A percentile compares a stretch with the other conserved stretches of the same genome.
Conservation (phyloP, 139 green algal genomes). For the Haematococcus lacustris region DNA sequence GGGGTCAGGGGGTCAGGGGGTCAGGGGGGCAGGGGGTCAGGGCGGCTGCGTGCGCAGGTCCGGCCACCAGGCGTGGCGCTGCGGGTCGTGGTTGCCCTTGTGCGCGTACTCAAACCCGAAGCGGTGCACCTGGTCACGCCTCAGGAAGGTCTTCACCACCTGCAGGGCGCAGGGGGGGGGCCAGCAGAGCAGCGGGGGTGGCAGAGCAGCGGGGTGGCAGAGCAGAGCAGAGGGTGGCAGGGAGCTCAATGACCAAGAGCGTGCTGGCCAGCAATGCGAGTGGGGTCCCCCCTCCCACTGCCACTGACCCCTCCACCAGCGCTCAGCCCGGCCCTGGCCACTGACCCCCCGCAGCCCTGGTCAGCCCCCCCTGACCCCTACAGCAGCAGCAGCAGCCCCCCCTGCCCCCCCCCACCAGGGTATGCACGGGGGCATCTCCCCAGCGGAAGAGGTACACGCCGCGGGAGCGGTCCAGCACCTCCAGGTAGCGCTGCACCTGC, state of each 20-base stretch:
- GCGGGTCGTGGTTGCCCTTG: conserved; percentile 3
- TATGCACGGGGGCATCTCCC: conserved; percentile 8
- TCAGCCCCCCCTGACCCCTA: neutral
- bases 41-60: neutral
- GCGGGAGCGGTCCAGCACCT: neutral
- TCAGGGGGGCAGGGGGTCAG: no score
- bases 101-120: conserved; percentile 10
- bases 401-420: neutral
- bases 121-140: neutral
- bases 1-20: no score
- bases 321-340: neutral
- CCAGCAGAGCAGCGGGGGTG: no score
- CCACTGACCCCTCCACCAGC: neutral
- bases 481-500: conserved; percentile 9
- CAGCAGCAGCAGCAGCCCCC: neutral
- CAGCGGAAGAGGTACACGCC: conserved; percentile 8
- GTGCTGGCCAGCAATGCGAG: neutral
- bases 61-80: neutral
- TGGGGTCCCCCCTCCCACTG: neutral
- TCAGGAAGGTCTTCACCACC: conserved; percentile 8
- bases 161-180: neutral
- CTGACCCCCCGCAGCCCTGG: neutral
- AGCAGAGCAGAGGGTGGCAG: no score
- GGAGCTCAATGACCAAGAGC: neutral
- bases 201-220: no score